A percentile compares a stretch with the other conserved stretches of the same genome.
Evolutionary conservation across 2,329 filamentous ascomycete species (phyloP).

Genomic region (Beauveria rudraprayagi): DNA sequence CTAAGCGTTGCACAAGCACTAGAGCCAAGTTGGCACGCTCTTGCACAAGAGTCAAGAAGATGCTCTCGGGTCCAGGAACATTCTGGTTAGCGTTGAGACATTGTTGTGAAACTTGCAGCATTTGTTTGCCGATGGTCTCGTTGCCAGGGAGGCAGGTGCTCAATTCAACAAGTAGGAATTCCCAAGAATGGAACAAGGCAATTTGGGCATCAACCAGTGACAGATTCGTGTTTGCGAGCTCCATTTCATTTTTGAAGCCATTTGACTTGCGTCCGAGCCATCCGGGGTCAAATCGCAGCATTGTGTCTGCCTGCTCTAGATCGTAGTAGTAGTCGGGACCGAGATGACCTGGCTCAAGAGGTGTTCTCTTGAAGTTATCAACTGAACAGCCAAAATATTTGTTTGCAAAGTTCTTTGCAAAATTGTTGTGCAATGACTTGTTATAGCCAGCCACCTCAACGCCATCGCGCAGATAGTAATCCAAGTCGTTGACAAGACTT

Average conservation of each 20-base stretch:
- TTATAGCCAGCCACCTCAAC: slow-evolving; percentile 79
- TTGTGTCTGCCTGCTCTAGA: slow-evolving; percentile 61
- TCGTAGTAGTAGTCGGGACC: slow-evolving; percentile 82
- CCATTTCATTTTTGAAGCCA: slow-evolving; percentile 76
- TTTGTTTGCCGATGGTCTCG: slow-evolving; percentile 53
- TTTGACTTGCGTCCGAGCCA: slow-evolving; percentile 64
- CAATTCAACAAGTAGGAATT: slow-evolving; percentile 76
- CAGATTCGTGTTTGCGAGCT: slow-evolving; percentile 80
- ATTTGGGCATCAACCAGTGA: slow-evolving; percentile 90
- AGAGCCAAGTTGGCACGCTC: slow-evolving; percentile 74
- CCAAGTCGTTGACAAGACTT: slow-evolving; percentile 63
- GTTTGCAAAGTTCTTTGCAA: slow-evolving; percentile 74
- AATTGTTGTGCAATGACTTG: slow-evolving; percentile 73
- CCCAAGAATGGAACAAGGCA: slow-evolving; percentile 80
- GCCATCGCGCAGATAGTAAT: slow-evolving; percentile 73
- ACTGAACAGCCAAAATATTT: slow-evolving; percentile 68
- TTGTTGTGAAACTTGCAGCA: slow-evolving; percentile 66
- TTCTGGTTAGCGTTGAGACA: slow-evolving; percentile 73
- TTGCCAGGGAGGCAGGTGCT: slow-evolving; percentile 53
- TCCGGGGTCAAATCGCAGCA: slow-evolving; percentile 68
- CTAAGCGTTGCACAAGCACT: slow-evolving; percentile 71
- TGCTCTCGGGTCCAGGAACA: slow-evolving; percentile 62
- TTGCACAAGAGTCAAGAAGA: slow-evolving; percentile 74
- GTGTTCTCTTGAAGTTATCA: slow-evolving; percentile 72
- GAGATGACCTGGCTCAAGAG: slow-evolving; percentile 55